Evolutionary conservation across 257 asterid genomes (phyloP), one percentile per base, ranked within the genome.

Genomic region (Anisodus tanguticus): DNA sequence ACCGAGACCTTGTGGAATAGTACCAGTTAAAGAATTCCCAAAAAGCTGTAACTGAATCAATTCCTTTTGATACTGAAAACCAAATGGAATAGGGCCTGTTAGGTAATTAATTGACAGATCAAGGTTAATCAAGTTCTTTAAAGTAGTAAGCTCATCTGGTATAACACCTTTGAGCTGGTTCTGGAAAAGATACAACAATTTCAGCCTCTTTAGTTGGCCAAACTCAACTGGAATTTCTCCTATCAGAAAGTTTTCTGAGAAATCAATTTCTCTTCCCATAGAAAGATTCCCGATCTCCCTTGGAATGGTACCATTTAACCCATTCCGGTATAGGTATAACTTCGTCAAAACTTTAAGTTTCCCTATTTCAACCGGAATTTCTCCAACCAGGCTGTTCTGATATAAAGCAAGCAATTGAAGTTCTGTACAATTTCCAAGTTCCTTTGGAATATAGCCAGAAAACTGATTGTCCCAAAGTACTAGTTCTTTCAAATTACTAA

Each of bases 1-100:
- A 22, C 99, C 99, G 10, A 95, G 93, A n/a, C 88, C 80, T 49
- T 88, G 97, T 77, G 99, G 98, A 80, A 95, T 93, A 64, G 85
- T 71, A 16, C 99, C 99, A 51, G 80, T 93, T 84, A 95, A 86
- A 55, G 88, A 71, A 79, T 95, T 95, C 68, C 91, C 90, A 66
- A 93, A 95, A 63, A 95, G 97, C 91, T 91, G 97, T 12, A 95
- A 86, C 87, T 93, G 95, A 66, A 62, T 54, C 91, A 95, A 88
- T 19, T 86, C 70, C 19, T 91, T 83, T 55, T 90, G 94, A 84
- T 93, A 90, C 82, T 94, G 97, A 86, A 95, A 90, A 2, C 97
- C 98, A 59, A 72, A 85, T 3, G 99, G 99, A 82, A 95, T 95
- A 41, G 97, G 94, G 39, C 99, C 99, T 2, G 93, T 94, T 80